Conservation (phyloP, 495 filamentous ascomycete species). For the Choiromyces venosus region DNA sequence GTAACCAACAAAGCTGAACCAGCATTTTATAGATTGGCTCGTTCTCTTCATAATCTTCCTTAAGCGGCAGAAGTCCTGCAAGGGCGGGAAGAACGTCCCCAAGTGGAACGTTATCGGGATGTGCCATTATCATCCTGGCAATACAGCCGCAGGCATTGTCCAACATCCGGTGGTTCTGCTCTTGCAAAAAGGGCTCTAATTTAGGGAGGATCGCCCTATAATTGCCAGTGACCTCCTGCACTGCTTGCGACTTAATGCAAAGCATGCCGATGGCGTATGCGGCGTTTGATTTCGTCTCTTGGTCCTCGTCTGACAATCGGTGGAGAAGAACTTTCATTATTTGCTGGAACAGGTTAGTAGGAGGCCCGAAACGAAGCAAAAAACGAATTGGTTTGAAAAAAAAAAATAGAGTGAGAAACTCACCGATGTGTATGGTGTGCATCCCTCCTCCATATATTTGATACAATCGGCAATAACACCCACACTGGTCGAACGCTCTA, state of each 20-base stretch:
- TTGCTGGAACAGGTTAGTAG: conserved; percentile 31
- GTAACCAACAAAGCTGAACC: conserved; percentile 70
- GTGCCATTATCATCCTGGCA: conserved; percentile 79
- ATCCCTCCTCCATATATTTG: conserved; percentile 68
- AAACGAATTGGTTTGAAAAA: background rate
- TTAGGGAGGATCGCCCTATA: conserved; percentile 72
- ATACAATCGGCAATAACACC: conserved; percentile 91
- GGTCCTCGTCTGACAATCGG: conserved; percentile 81
- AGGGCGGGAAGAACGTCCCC: conserved; percentile 74
- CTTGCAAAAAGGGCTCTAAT: conserved; percentile 75
- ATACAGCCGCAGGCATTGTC: conserved; percentile 95
- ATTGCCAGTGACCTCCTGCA: conserved; percentile 61
- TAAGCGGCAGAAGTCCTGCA: conserved; percentile 72
- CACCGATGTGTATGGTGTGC: conserved; percentile 66
- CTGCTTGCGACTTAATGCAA: conserved; percentile 68
- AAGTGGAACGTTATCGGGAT: conserved; percentile 72
- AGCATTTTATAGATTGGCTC: conserved; percentile 84
- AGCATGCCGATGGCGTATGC: conserved; percentile 85
- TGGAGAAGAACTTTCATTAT: conserved; percentile 79
- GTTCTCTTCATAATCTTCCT: conserved; percentile 96
- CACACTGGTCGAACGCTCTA: conserved; percentile 81
- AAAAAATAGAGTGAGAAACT: background rate
- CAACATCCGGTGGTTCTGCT: conserved; percentile 66
- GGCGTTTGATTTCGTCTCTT: conserved; percentile 89
- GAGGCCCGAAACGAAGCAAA: background rate